phyloP scores from a whole-genome alignment of 2,329 filamentous ascomycete genomes.

The Lecanicillium sp. region DNA sequence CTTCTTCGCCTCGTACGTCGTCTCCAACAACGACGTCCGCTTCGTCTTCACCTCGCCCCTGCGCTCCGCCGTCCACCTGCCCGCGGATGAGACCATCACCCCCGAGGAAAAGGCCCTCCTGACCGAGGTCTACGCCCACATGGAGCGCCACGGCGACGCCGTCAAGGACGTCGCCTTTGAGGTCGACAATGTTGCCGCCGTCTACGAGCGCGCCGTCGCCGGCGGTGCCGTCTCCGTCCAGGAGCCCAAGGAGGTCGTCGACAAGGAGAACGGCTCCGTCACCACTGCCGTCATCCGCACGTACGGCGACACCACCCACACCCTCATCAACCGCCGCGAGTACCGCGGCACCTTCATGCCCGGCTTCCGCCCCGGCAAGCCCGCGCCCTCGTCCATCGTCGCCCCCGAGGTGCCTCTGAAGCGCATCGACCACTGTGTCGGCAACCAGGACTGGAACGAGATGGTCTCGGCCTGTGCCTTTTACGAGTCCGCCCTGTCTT shows the following conservation, averaged over 20 bases:
- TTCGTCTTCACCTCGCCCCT: slow-evolving; percentile 83
- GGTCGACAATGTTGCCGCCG: slow-evolving; percentile 78
- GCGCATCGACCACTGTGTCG: slow-evolving; percentile 92
- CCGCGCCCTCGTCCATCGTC: slow-evolving; percentile 26
- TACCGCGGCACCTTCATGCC: slow-evolving; percentile 79
- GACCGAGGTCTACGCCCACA: slow-evolving; percentile 70
- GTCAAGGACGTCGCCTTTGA: slow-evolving; percentile 95
- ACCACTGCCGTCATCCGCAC: slow-evolving; percentile 76
- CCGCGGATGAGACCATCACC: slow-evolving; percentile 53
- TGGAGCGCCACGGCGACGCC: slow-evolving; percentile 83
- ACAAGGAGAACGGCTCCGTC: slow-evolving; percentile 59
- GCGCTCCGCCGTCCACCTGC: slow-evolving; percentile 49
- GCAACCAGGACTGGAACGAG: slow-evolving; percentile 92
- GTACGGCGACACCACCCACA: slow-evolving; percentile 94
- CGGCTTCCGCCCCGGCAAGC: slow-evolving; percentile 58
- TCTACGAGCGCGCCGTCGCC: slow-evolving; percentile 67
- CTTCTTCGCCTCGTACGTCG: slow-evolving; percentile 74
- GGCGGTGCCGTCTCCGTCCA: slow-evolving; percentile 56
- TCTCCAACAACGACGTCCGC: slow-evolving; percentile 66
- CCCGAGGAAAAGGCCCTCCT: slow-evolving; percentile 58
- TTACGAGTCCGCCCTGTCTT: slow-evolving; percentile 83
- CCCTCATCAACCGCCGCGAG: slow-evolving; percentile 64
- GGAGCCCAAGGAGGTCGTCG: slow-evolving; percentile 44
- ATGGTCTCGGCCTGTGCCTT: slow-evolving; percentile 62
- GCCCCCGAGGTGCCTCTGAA: slow-evolving; percentile 61